Percentiles rank a stretch among this genome's conserved stretches.
These are phyloP conservation scores for Firmiana major DNA, from an alignment of 345 rosid genomes.

Conservation along the genomic window DNA sequence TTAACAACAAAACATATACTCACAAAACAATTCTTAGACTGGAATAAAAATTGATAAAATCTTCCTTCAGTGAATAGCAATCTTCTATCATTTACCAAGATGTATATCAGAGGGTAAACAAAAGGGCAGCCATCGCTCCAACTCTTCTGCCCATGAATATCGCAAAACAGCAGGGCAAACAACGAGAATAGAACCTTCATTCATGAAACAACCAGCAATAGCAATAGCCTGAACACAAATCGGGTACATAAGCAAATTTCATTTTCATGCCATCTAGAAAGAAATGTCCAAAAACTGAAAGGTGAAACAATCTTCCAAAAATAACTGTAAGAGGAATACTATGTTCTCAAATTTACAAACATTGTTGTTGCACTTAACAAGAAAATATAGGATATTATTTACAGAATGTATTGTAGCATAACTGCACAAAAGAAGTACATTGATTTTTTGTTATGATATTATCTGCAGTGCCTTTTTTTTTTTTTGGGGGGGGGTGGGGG, in stretches of 20 bases:
- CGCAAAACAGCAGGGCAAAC: constrained; percentile 96
- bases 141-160: constrained; percentile 89
- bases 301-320: background rate
- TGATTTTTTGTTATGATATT: background rate
- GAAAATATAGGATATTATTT: background rate
- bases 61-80: background rate
- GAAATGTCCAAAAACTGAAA: constrained; percentile 7
- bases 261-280: constrained; percentile 9
- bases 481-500: too few relatives aligned
- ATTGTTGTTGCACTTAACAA: background rate
- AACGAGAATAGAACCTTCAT: constrained; percentile 76
- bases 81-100: constrained; percentile 49
- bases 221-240: constrained; percentile 72
- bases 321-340: background rate
- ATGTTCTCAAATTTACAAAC: background rate
- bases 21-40: background rate
- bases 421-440: background rate
- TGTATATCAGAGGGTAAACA: constrained; percentile 90
- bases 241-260: constrained; percentile 6
- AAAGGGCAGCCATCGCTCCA: constrained; percentile 90
- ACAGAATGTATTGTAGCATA: background rate
- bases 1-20: background rate
- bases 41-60: background rate
- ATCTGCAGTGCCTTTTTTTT: background rate
- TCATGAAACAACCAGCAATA: constrained; percentile 79